Evolutionary conservation across 805 yeast species (phyloP), one percentile per base, ranked within the genome.

Genomic region (Cyberlindnera maritima): DNA sequence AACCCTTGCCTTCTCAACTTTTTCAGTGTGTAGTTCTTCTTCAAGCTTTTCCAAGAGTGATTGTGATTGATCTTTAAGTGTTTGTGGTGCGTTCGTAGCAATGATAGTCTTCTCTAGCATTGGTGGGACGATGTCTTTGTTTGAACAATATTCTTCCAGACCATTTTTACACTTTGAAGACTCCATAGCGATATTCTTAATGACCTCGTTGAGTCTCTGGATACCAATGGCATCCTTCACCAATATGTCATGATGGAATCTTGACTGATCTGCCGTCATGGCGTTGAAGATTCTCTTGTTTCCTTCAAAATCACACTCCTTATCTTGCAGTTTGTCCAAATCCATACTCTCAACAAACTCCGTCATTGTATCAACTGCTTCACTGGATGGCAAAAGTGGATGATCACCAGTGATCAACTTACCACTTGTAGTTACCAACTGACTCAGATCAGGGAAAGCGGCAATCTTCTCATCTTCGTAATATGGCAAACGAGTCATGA

Each of bases 401-500:
- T 60, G 57, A 36, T 60, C 57, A 38, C 52, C 48, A 39, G 53
- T 55, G 36, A 54, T 31, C 36, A 57, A 54, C 49, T 49, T 52
- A 36, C 65, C 60, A 50, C 65, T 58, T 1, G 65, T 65, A 1
- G 72, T 70, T 21, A 56, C 59, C 13, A 71, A 48, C 4, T 69
- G 62, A 10, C 63, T 57, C 21, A 79, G 52, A 33, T 61, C 59
- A 6, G 72, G 68, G 54, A 85, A 77, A 20, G 70, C 71, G 3
- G 90, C 79, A 14, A 80, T 69, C 54, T 79, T 77, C 52, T 81
- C 85, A 61, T 90, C 96, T 53, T 88, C 96, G 36, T 76, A 75
- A 62, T 77, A 87, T 2, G 96, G 94, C 12, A 89, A 60, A 39
- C 82, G 68, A 12, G 74, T 72, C 52, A 82, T 60, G 1, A 76